Evolutionary conservation across 169 alveolate species (phyloP), one percentile per base, ranked within the genome.

Genomic region (Plasmodium coatneyi): DNA sequence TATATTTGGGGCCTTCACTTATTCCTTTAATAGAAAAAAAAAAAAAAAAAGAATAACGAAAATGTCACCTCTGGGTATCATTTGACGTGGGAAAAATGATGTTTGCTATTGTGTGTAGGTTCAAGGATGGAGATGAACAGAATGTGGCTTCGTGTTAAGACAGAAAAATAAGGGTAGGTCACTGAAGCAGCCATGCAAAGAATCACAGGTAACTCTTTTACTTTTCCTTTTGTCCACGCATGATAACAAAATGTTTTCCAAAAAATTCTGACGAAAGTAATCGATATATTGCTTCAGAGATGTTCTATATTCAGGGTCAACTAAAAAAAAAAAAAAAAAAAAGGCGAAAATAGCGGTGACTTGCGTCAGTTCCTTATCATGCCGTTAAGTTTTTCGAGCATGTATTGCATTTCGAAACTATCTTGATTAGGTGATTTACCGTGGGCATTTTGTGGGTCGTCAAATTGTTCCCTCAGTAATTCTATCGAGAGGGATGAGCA

Each of bases 391-490:
- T 43, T 9, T 43, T 43, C 52, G 16, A 43, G 7, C 52, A 43
- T 43, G 52, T 43, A 10, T 71, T 6, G 19, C 49, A 71, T 71
- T 71, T 19, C 1, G n/a, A 71, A 71, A 28, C 9, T 30, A 14
- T 71, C 81, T 16, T 71, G 25, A 30, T 71, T 71, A 6, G 30
- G 19, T 22, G 28, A 87, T 36, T 19, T 78, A 87, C 93, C 80
- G n/a, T 87, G 60, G 22, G 93, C 66, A 87, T 87, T 87, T 54
- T 87, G 34, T 6, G 93, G 93, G 43, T 87, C 87, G 30, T 87
- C 93, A 87, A 76, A 87, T 56, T 87, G 93, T 71, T 74, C 86
- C 80, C 93, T 76, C 28, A 87, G 81, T 60, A 87, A 78, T 52
- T 87, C 93, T 87, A 56, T 4, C 28, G 70, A 32, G 79, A 14